A percentile compares a stretch with the other conserved stretches of the same genome.
These are phyloP conservation scores for Podospora anserina DNA, from an alignment of 495 filamentous ascomycete species.

Conservation along the genomic window DNA sequence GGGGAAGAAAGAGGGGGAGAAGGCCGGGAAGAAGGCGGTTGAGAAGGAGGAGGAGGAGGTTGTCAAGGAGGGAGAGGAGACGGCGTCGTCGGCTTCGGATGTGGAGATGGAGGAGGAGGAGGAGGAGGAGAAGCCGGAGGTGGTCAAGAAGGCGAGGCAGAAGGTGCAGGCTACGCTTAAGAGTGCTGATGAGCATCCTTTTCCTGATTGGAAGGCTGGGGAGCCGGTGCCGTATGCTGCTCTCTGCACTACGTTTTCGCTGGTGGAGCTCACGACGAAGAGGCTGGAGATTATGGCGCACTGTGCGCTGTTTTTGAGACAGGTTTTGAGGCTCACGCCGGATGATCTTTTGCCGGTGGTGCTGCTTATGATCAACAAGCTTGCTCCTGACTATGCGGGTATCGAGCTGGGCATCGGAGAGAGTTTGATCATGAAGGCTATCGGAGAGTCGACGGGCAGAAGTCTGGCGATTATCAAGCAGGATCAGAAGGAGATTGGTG, in stretches of 20 bases:
- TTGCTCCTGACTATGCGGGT: conserved; percentile 93
- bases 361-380: conserved; percentile 94
- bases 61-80: conserved; percentile 35
- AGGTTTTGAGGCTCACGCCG: conserved; percentile 88
- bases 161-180: conserved; percentile 77
- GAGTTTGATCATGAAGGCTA: conserved; percentile 96
- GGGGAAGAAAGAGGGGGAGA: too few species aligned
- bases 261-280: conserved; percentile 91
- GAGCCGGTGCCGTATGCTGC: conserved; percentile 92
- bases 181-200: conserved; percentile 67
- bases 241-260: conserved; percentile 88
- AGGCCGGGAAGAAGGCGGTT: conserved; percentile 8
- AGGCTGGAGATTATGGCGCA: conserved; percentile 80
- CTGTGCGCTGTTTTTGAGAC: conserved; percentile 85
- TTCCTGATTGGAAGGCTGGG: conserved; percentile 89
- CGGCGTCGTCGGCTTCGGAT: conserved; percentile 54
- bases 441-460: conserved; percentile 89
- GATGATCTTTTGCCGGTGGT: conserved; percentile 83
- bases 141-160: conserved; percentile 72
- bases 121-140: conserved; percentile 72
- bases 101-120: conserved; percentile 41
- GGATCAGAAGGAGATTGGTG: conserved; percentile 93
- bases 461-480: conserved; percentile 82
- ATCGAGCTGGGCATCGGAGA: conserved; percentile 97
- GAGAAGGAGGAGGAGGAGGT: conserved; percentile 14